Percentiles rank a stretch among this genome's conserved stretches.
Evolutionary conservation across 1,284 basidiomycete genomes (phyloP).

Genomic region (Acaromyces ingoldii): DNA sequence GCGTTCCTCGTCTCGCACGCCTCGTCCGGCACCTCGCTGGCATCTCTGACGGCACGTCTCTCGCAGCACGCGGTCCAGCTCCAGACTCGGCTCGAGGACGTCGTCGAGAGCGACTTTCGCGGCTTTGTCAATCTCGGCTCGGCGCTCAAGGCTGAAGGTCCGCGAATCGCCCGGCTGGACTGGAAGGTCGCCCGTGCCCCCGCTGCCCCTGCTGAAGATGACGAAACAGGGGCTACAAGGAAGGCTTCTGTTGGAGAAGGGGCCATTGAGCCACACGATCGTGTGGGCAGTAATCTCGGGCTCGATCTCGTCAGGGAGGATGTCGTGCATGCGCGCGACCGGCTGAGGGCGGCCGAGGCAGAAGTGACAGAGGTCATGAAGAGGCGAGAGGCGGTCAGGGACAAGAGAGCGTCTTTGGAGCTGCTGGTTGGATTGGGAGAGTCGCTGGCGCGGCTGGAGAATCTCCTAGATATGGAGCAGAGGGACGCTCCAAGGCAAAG

Average conservation of each 20-base stretch:
- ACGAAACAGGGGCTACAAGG: not conserved
- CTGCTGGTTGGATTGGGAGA: slow-evolving; percentile 12
- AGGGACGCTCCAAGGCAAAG: too few relatives aligned
- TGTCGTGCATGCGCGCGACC: slow-evolving; percentile 2
- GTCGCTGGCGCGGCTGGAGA: too few relatives aligned
- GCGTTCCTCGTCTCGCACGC: slow-evolving; percentile 2
- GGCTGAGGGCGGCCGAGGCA: slow-evolving; percentile 3
- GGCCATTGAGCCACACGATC: not conserved
- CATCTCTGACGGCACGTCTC: not conserved
- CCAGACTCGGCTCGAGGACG: not conserved
- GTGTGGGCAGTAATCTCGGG: slow-evolving; percentile 1
- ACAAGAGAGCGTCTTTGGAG: too few relatives aligned
- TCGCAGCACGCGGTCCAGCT: not conserved
- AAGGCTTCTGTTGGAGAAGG: too few relatives aligned
- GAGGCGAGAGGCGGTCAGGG: not conserved
- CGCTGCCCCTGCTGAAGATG: not conserved
- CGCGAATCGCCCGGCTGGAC: slow-evolving; percentile 7
- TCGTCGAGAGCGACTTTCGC: slow-evolving; percentile 9
- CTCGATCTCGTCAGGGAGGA: slow-evolving; percentile 1
- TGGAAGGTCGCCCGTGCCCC: slow-evolving; percentile 4
- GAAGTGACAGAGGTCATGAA: not conserved
- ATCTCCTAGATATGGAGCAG: too few relatives aligned
- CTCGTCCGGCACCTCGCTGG: not conserved
- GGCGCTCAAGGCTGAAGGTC: slow-evolving; percentile 3
- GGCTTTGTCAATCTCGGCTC: slow-evolving; percentile 4